Conservation (phyloP, 768 basidiomycete species). For the Punctularia strigosozonata region DNA sequence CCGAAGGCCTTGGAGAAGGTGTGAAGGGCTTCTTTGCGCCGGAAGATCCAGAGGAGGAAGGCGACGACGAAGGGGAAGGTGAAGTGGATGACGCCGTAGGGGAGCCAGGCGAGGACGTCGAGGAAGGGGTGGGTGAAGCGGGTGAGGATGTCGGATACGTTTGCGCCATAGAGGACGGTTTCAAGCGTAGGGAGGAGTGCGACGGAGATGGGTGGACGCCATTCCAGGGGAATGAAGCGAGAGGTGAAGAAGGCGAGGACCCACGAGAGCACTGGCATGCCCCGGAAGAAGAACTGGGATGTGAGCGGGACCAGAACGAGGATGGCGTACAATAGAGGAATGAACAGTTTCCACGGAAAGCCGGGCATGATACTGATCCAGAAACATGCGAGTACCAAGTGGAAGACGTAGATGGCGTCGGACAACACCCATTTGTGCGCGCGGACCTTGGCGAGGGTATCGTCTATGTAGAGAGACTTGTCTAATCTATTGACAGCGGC, state of each 20-base stretch:
- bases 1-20: constrained; percentile 85
- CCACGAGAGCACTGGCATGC: constrained; percentile 79
- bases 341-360: constrained; percentile 64
- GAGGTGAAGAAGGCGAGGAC: constrained; percentile 80
- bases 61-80: constrained; percentile 78
- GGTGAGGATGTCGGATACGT: constrained; percentile 94
- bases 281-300: constrained; percentile 84
- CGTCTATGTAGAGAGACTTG: constrained; percentile 60
- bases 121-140: constrained; percentile 87
- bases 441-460: constrained; percentile 49
- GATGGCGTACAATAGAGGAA: constrained; percentile 58
- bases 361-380: constrained; percentile 72
- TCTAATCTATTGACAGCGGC: constrained; percentile 60
- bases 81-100: constrained; percentile 94
- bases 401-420: constrained; percentile 56
- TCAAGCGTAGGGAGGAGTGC: constrained; percentile 91
- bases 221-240: constrained; percentile 66
- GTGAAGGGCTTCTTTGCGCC: constrained; percentile 66
- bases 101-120: constrained; percentile 91
- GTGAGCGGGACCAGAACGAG: constrained; percentile 78
- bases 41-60: constrained; percentile 81
- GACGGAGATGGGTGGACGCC: constrained; percentile 81
- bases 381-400: constrained; percentile 48
- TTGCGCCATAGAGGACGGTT: constrained; percentile 90
- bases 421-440: constrained; percentile 41